Conservation (phyloP, 805 yeast species). For the Cyberlindnera japonica region DNA sequence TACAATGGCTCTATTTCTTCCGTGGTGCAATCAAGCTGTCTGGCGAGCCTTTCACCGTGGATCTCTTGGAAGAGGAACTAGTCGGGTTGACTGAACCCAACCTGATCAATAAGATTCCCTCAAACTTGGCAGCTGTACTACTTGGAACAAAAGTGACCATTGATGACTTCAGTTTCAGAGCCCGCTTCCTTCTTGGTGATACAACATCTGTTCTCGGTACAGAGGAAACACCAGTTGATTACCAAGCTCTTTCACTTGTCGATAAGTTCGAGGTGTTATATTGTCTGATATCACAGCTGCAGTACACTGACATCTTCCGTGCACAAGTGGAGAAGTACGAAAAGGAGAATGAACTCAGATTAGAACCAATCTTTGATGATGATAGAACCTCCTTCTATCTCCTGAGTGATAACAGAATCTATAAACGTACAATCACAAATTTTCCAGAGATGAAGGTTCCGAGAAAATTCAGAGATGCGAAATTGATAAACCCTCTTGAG, state of each 20-base stretch:
- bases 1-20: slow-evolving; percentile 56
- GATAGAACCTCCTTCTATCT: slow-evolving; percentile 31
- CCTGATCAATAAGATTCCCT: slow-evolving; percentile 41
- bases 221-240: slow-evolving; percentile 29
- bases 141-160: slow-evolving; percentile 22
- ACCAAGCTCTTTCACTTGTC: slow-evolving; percentile 37
- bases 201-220: slow-evolving; percentile 22
- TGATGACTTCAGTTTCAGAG: slow-evolving; percentile 27
- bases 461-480: slow-evolving; percentile 29
- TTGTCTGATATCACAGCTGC: slow-evolving; percentile 39
- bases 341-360: slow-evolving; percentile 28
- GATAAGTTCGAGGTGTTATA: slow-evolving; percentile 50
- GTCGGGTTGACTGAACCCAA: slow-evolving; percentile 40
- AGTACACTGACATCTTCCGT: slow-evolving; percentile 44
- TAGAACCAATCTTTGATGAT: slow-evolving; percentile 30
- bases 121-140: slow-evolving; percentile 20
- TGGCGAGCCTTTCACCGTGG: slow-evolving; percentile 53
- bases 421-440: slow-evolving; percentile 33
- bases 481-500: slow-evolving; percentile 26
- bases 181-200: slow-evolving; percentile 27
- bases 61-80: slow-evolving; percentile 55
- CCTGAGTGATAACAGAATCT: slow-evolving; percentile 51
- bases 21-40: slow-evolving; percentile 48
- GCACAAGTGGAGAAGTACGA: slow-evolving; percentile 41
- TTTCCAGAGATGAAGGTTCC: slow-evolving; percentile 35